phyloP scores from a whole-genome alignment of 1,139 yeast genomes.

The Saccharomyces hybrid region DNA sequence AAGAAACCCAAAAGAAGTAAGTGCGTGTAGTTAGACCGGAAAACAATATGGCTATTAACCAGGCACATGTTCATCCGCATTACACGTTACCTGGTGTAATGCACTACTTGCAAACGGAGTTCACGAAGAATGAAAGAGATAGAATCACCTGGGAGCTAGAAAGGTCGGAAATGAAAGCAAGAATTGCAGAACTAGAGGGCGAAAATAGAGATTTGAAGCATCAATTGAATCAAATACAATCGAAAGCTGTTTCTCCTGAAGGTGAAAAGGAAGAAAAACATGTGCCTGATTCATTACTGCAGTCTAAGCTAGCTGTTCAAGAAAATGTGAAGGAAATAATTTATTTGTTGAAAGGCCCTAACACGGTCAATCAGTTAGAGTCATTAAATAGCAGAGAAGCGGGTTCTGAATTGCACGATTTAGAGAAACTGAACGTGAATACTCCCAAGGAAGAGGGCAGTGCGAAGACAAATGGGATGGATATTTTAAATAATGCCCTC shows the following conservation, averaged over 20 bases:
- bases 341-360: constrained; percentile 29
- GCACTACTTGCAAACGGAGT: constrained; percentile 50
- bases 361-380: constrained; percentile 22
- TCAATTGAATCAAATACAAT: constrained; percentile 42
- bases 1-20: not conserved
- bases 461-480: not conserved
- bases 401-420: constrained; percentile 18
- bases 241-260: constrained; percentile 3
- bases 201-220: constrained; percentile 51
- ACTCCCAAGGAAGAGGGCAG: not conserved
- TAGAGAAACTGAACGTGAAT: constrained; percentile 18
- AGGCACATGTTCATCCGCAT: constrained; percentile 12
- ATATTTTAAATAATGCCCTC: not conserved
- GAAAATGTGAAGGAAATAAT: constrained; percentile 33
- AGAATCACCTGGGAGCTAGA: constrained; percentile 51
- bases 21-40: not conserved
- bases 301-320: constrained; percentile 27
- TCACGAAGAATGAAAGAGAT: constrained; percentile 49
- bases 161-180: constrained; percentile 46
- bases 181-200: constrained; percentile 56
- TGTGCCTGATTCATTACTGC: constrained; percentile 8
- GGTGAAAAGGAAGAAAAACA: constrained; percentile 4
- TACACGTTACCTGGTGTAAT: constrained; percentile 42
- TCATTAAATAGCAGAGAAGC: constrained; percentile 12
- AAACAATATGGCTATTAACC: not conserved